Conservation (phyloP, 2,329 filamentous ascomycete genomes). For the Trichoderma citrinoviride region DNA sequence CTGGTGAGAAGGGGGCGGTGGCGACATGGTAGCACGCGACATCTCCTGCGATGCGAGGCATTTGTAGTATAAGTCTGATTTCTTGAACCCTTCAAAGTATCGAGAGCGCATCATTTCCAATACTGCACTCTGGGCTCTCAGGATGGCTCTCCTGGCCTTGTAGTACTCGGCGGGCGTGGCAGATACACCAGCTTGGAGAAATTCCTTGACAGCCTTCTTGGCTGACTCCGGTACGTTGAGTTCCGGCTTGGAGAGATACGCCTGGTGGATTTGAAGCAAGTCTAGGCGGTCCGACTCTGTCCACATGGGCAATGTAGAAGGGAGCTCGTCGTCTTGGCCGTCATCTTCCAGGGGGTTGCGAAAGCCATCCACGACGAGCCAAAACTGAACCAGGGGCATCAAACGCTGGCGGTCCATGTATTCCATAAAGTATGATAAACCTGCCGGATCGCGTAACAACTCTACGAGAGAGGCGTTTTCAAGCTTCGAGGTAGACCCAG, state of each 20-base stretch:
- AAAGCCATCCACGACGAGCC: conserved; percentile 96
- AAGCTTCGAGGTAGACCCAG: conserved; percentile 52
- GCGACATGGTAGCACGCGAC: conserved; percentile 37
- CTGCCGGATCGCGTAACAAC: conserved; percentile 84
- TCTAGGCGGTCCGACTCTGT: conserved; percentile 81
- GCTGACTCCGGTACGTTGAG: conserved; percentile 71
- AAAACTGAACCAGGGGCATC: conserved; percentile 93
- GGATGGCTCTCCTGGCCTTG: conserved; percentile 73
- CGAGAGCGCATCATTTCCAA: conserved; percentile 80
- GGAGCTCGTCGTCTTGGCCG: conserved; percentile 56
- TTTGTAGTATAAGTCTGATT: conserved; percentile 93
- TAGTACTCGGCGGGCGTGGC: conserved; percentile 82
- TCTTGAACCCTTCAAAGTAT: conserved; percentile 83
- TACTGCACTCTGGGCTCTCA: conserved; percentile 77
- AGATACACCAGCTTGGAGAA: conserved; percentile 72
- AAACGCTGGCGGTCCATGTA: conserved; percentile 91
- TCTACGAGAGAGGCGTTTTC: conserved; percentile 77
- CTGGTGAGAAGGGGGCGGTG: conserved; percentile 25
- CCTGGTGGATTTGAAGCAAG: conserved; percentile 85
- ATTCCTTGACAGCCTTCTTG: conserved; percentile 68
- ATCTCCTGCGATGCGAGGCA: conserved; percentile 86
- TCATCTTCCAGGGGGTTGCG: conserved; percentile 87
- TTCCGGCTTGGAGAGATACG: conserved; percentile 79
- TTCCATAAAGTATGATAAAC: conserved; percentile 98
- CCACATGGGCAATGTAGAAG: conserved; percentile 66